Conservation (phyloP, 331 rosid genomes). For the Rosa hybrid region DNA sequence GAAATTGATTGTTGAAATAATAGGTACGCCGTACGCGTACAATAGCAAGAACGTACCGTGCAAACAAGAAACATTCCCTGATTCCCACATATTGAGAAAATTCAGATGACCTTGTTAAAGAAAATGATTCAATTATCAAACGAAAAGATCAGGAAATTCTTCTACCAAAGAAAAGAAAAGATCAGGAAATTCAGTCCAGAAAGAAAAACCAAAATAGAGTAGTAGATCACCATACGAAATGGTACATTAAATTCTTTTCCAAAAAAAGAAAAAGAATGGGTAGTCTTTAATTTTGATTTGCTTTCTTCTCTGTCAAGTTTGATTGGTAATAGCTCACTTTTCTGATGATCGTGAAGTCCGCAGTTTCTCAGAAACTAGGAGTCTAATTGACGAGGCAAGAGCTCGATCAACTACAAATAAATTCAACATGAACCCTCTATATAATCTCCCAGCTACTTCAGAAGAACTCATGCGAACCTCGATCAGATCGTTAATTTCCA, state of each 20-base stretch:
- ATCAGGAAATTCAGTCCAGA: background rate
- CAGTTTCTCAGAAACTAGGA: no score
- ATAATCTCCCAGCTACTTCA: no score
- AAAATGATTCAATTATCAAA: background rate
- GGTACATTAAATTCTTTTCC: no score
- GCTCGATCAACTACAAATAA: no score
- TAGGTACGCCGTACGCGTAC: background rate
- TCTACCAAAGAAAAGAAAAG: background rate
- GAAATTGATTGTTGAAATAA: background rate
- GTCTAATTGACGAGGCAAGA: no score
- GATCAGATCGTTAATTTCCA: background rate
- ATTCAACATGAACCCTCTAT: no score
- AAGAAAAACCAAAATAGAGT: background rate
- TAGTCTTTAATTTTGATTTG: no score
- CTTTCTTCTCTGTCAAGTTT: no score
- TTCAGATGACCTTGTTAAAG: background rate
- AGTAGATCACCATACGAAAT: background rate
- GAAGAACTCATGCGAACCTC: no score
- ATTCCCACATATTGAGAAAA: background rate
- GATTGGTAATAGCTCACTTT: no score
- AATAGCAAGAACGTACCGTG: background rate
- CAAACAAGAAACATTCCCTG: background rate
- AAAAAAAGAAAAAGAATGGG: background rate
- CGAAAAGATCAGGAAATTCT: background rate
- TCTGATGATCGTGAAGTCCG: no score